Conservation (phyloP, 2,329 filamentous ascomycete genomes). For the Ascosphaera acerosa region DNA sequence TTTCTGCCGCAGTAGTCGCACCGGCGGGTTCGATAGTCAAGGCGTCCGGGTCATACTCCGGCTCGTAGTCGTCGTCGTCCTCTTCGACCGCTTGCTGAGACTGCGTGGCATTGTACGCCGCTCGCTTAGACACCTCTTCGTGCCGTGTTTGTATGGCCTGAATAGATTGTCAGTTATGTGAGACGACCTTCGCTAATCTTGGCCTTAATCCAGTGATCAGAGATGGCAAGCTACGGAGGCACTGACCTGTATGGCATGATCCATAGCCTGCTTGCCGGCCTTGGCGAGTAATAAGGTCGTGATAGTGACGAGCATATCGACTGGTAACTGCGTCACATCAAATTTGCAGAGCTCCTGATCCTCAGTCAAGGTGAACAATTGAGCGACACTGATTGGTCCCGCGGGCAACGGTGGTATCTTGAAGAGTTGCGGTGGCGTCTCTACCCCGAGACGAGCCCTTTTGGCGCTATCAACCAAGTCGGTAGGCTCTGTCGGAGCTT, state of each 20-base stretch:
- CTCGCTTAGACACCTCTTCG: conserved; percentile 6
- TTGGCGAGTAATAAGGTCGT: conserved; percentile 52
- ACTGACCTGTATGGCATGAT: conserved; percentile 44
- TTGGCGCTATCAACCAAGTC: conserved; percentile 56
- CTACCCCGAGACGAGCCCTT: conserved; percentile 42
- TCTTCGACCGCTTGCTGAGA: conserved; percentile 16
- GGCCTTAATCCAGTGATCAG: too few species aligned
- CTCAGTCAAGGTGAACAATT: conserved; percentile 64
- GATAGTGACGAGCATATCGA: conserved; percentile 53
- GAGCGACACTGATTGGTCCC: conserved; percentile 52
- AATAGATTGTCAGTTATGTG: conserved; percentile 13
- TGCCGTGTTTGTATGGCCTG: conserved; percentile 14
- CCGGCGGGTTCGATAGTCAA: conserved; percentile 8
- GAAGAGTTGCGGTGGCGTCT: conserved; percentile 21
- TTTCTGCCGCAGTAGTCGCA: conserved; percentile 43
- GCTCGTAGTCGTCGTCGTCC: conserved; percentile 84
- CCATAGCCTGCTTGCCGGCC: conserved; percentile 41
- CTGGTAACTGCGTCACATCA: conserved; percentile 55
- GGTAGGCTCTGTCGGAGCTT: conserved; percentile 40
- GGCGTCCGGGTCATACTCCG: conserved; percentile 55
- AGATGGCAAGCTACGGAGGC: too few species aligned
- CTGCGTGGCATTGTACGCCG: conserved; percentile 3
- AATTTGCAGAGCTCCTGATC: conserved; percentile 53
- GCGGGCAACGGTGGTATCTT: conserved; percentile 46
- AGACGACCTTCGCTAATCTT: conserved; percentile 5